These are phyloP conservation scores for Teratosphaeria nubilosa DNA, from an alignment of 2,329 filamentous ascomycete species.

Conservation along the genomic window DNA sequence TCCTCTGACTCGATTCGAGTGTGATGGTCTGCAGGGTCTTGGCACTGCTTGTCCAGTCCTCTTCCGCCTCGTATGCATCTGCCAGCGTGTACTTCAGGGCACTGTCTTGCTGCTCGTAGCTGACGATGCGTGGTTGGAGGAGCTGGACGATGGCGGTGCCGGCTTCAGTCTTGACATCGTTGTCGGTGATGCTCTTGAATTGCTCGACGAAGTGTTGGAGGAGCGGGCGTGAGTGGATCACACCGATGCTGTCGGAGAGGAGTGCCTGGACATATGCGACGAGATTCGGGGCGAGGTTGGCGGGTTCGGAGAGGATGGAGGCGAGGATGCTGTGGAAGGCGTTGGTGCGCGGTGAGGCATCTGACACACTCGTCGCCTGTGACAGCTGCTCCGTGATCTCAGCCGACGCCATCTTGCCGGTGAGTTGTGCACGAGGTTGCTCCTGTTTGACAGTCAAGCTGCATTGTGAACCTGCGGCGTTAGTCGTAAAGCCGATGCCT, in stretches of 20 bases:
- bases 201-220: slow-evolving; percentile 56
- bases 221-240: slow-evolving; percentile 64
- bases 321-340: slow-evolving; percentile 50
- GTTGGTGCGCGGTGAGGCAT: slow-evolving; percentile 27
- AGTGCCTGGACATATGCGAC: slow-evolving; percentile 54
- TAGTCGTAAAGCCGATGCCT: not conserved
- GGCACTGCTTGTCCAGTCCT: slow-evolving; percentile 72
- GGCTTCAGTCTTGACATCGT: slow-evolving; percentile 63
- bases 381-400: slow-evolving; percentile 7
- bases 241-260: slow-evolving; percentile 58
- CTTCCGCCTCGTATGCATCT: slow-evolving; percentile 68
- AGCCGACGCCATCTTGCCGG: slow-evolving; percentile 3
- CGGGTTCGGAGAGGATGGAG: slow-evolving; percentile 40
- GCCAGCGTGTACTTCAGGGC: slow-evolving; percentile 71
- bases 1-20: slow-evolving; percentile 78
- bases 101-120: slow-evolving; percentile 77
- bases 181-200: slow-evolving; percentile 51
- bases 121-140: slow-evolving; percentile 56
- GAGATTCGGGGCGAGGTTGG: slow-evolving; percentile 49
- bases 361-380: slow-evolving; percentile 4
- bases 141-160: slow-evolving; percentile 59
- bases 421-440: not conserved
- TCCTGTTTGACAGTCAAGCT: not conserved
- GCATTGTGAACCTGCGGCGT: not conserved
- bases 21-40: slow-evolving; percentile 72